phyloP scores from a whole-genome alignment of 1,284 basidiomycete species.

The Ceratobasidium sp. region DNA sequence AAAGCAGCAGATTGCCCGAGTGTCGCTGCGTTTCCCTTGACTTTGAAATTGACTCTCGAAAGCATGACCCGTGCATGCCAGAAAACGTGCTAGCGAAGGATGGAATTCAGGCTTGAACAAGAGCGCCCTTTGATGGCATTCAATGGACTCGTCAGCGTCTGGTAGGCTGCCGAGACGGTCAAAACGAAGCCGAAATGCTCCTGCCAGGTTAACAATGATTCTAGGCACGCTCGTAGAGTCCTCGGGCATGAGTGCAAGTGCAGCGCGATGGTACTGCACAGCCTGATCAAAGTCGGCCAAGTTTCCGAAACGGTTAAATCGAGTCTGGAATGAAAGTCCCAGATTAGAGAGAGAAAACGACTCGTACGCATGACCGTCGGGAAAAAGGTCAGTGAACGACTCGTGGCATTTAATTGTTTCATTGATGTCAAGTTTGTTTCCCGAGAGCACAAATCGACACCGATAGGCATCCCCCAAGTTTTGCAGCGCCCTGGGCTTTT shows the following conservation, averaged over 20 bases:
- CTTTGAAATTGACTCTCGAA: neutral
- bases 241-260: neutral
- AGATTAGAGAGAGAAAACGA: neutral
- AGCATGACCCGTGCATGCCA: neutral
- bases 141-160: constrained; percentile 7
- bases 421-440: neutral
- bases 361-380: neutral
- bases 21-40: neutral
- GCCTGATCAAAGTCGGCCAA: neutral
- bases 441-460: neutral
- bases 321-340: neutral
- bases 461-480: neutral
- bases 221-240: neutral
- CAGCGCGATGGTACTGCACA: neutral
- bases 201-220: neutral
- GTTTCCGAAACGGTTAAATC: neutral
- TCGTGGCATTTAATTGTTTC: no score
- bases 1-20: neutral
- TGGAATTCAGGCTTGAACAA: neutral
- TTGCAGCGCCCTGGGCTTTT: neutral
- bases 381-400: neutral
- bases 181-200: neutral
- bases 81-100: neutral
- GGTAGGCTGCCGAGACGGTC: neutral
- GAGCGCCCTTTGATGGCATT: neutral